These are phyloP conservation scores for Chenopodium album DNA, from an alignment of 148 eudicot genomes.

Conservation along the genomic window DNA sequence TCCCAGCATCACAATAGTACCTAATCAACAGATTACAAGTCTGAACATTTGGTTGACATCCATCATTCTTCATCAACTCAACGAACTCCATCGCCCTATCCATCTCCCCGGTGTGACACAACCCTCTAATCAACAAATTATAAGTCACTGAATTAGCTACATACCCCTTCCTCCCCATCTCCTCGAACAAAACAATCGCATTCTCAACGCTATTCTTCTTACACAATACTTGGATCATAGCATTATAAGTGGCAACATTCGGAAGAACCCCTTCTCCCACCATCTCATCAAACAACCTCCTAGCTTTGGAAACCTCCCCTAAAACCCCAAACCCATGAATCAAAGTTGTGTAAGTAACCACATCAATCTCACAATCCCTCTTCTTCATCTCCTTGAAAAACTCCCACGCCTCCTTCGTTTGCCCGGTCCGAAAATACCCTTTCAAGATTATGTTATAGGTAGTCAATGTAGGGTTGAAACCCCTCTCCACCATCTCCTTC, in stretches of 20 bases:
- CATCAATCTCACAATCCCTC: conserved; percentile 71
- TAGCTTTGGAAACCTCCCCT: conserved; percentile 72
- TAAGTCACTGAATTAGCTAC: conserved; percentile 71
- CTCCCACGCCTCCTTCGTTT: conserved; percentile 66
- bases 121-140: conserved; percentile 72
- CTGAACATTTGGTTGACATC: conserved; percentile 78
- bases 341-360: conserved; percentile 77
- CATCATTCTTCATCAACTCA: conserved; percentile 65
- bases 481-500: conserved; percentile 89
- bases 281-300: conserved; percentile 75
- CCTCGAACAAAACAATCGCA: conserved; percentile 56
- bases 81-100: conserved; percentile 61
- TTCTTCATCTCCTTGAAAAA: conserved; percentile 85
- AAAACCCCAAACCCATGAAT: conserved; percentile 88
- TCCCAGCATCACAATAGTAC: conserved; percentile 83
- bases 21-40: conserved; percentile 74
- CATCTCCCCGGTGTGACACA: conserved; percentile 73
- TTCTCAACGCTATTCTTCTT: conserved; percentile 80
- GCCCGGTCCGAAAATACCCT: conserved; percentile 72
- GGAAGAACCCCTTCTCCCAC: conserved; percentile 71
- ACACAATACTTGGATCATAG: conserved; percentile 84
- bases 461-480: conserved; percentile 52
- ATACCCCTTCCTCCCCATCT: conserved; percentile 82
- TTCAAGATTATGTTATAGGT: conserved; percentile 75
- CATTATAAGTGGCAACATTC: conserved; percentile 78